A percentile compares a stretch with the other conserved stretches of the same genome.
Conservation (phyloP, 257 asterid genomes). For the Petunia axillaris region DNA sequence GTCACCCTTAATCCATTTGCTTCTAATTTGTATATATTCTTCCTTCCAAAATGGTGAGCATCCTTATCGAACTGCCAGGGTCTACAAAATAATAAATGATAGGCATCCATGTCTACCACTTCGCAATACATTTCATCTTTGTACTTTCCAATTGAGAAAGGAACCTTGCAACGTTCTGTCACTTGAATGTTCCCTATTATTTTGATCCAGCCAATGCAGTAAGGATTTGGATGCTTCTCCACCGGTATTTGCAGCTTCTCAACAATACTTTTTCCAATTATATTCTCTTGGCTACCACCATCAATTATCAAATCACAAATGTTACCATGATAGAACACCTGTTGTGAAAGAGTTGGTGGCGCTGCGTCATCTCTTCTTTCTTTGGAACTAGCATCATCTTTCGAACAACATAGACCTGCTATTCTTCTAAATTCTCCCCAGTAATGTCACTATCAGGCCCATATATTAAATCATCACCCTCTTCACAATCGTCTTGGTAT, state of each 20-base stretch:
- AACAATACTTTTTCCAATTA: background rate
- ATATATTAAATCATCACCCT: too few species aligned
- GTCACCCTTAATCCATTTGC: background rate
- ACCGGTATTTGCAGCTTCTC: background rate
- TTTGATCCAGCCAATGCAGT: background rate
- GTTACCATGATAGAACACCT: background rate
- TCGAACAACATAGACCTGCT: too few species aligned
- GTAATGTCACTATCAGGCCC: too few species aligned
- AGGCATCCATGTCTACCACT: constrained; percentile 14
- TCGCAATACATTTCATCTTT: background rate
- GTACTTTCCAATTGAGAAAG: constrained; percentile 21
- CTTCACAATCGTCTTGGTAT: too few species aligned
- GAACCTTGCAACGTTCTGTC: background rate
- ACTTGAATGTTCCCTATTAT: background rate
- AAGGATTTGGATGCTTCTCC: background rate
- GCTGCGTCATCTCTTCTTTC: too few species aligned
- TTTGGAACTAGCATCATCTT: too few species aligned
- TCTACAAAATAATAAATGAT: background rate
- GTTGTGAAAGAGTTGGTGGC: too few species aligned
- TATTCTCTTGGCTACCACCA: background rate
- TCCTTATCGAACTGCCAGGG: background rate
- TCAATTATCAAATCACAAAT: background rate
- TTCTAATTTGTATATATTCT: background rate
- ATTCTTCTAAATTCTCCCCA: too few species aligned
- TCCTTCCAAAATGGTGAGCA: background rate